A percentile compares a stretch with the other conserved stretches of the same genome.
Conservation (phyloP, 305 asterid genomes). For the Solanum hybrid region DNA sequence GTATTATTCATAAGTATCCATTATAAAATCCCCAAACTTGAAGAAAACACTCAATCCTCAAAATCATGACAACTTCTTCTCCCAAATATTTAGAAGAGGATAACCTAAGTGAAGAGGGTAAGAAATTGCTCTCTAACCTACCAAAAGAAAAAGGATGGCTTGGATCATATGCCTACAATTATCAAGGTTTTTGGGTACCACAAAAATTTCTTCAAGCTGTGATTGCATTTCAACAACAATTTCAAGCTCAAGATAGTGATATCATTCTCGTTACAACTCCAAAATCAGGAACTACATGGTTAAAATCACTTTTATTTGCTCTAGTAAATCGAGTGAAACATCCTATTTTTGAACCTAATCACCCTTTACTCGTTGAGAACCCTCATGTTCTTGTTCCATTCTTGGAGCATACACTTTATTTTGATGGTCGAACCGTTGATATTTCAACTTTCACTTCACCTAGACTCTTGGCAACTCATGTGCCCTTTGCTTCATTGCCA, state of each 20-base stretch:
- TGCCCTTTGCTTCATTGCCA: not conserved
- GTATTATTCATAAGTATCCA: not conserved
- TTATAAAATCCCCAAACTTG: not conserved
- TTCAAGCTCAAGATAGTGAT: not conserved
- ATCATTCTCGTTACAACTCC: not conserved
- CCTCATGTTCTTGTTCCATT: not conserved
- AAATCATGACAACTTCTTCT: not conserved
- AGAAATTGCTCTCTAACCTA: not conserved
- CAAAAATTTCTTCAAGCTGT: not conserved
- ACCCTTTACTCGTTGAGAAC: not conserved
- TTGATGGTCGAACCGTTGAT: not conserved
- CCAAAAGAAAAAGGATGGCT: not conserved
- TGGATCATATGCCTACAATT: not conserved
- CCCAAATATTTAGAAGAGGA: not conserved
- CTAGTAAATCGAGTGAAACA: not conserved
- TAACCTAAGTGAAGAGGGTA: not conserved
- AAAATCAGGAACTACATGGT: not conserved
- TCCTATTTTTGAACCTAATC: not conserved
- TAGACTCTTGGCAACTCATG: not conserved
- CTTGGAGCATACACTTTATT: not conserved
- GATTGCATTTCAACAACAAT: not conserved
- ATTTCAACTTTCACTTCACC: not conserved
- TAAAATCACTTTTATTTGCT: not conserved
- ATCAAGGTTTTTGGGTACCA: not conserved
- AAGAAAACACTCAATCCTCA: not conserved